A percentile compares a stretch with the other conserved stretches of the same genome.
These are phyloP conservation scores for Gossypium raimondii DNA, from an alignment of 345 rosid species.

Conservation along the genomic window DNA sequence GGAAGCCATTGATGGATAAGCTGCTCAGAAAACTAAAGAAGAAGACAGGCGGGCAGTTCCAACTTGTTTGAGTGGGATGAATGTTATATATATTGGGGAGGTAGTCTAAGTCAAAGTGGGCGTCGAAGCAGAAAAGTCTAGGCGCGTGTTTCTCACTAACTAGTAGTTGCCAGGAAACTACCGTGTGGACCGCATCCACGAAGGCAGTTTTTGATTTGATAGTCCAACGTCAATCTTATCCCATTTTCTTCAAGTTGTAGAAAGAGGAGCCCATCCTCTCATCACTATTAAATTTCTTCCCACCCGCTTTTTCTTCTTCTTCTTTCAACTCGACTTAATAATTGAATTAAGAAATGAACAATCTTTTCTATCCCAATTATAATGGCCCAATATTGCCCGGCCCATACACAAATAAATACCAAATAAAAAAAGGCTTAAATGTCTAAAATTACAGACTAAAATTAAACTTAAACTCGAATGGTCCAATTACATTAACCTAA, in stretches of 20 bases:
- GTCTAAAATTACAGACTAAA: too few relatives aligned
- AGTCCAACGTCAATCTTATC: not conserved
- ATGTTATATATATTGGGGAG: not conserved
- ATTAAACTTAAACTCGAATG: too few relatives aligned
- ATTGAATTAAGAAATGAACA: too few relatives aligned
- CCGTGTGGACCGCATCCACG: not conserved
- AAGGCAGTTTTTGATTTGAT: not conserved
- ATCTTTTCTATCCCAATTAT: too few relatives aligned
- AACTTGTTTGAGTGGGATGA: not conserved
- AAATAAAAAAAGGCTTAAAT: too few relatives aligned
- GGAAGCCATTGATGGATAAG: slow-evolving; percentile 3
- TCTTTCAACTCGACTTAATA: not conserved
- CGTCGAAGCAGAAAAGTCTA: not conserved
- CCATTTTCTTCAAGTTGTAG: not conserved
- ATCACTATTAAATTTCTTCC: not conserved
- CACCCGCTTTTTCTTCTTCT: too few relatives aligned
- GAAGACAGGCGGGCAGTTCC: not conserved
- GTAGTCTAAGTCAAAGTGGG: not conserved
- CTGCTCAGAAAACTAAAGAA: not conserved
- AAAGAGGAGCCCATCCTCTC: not conserved
- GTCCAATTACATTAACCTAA: too few relatives aligned
- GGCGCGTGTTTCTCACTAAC: not conserved
- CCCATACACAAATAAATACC: too few relatives aligned
- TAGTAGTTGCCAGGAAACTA: slow-evolving; percentile 4
- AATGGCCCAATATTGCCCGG: too few relatives aligned